These are phyloP conservation scores for Apostasia shenzhenica DNA, from an alignment of 106 monocot species.

Conservation along the genomic window DNA sequence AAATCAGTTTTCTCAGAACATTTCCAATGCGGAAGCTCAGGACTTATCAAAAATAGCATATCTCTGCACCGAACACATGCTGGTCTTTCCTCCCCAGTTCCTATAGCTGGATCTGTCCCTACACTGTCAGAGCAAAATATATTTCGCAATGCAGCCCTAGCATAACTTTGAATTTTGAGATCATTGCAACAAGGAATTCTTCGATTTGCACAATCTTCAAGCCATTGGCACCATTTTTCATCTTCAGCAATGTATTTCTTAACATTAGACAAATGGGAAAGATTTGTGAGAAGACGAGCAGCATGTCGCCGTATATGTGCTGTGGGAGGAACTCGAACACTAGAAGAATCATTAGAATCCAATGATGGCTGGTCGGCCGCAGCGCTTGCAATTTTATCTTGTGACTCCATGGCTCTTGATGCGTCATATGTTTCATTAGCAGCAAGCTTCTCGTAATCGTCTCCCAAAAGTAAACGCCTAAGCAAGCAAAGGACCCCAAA, in stretches of 20 bases:
- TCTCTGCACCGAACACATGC: constrained; percentile 61
- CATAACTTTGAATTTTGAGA: constrained; percentile 82
- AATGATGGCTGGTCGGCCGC: constrained; percentile 32
- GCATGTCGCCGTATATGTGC: constrained; percentile 91
- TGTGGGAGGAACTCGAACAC: constrained; percentile 80
- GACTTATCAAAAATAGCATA: constrained; percentile 86
- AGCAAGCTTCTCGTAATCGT: constrained; percentile 94
- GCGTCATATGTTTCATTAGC: constrained; percentile 91
- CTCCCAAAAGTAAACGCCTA: constrained; percentile 68
- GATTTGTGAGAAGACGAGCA: constrained; percentile 69
- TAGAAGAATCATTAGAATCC: constrained; percentile 54
- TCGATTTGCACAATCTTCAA: constrained; percentile 80
- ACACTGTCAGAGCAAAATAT: constrained; percentile 24
- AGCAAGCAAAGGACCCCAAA: constrained; percentile 74
- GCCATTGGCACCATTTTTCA: constrained; percentile 71
- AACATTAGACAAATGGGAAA: constrained; percentile 66
- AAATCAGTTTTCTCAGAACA: constrained; percentile 15
- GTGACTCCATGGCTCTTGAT: constrained; percentile 51
- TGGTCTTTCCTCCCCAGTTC: constrained; percentile 10
- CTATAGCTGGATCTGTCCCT: constrained; percentile 11
- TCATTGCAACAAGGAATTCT: constrained; percentile 63
- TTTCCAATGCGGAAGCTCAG: constrained; percentile 67
- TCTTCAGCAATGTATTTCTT: constrained; percentile 53
- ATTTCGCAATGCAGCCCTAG: constrained; percentile 72
- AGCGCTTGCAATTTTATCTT: constrained; percentile 25